Percentiles rank a stretch among this genome's conserved stretches.
Evolutionary conservation across 2,329 filamentous ascomycete species (phyloP).

Genomic region (Colletotrichum sidae): DNA sequence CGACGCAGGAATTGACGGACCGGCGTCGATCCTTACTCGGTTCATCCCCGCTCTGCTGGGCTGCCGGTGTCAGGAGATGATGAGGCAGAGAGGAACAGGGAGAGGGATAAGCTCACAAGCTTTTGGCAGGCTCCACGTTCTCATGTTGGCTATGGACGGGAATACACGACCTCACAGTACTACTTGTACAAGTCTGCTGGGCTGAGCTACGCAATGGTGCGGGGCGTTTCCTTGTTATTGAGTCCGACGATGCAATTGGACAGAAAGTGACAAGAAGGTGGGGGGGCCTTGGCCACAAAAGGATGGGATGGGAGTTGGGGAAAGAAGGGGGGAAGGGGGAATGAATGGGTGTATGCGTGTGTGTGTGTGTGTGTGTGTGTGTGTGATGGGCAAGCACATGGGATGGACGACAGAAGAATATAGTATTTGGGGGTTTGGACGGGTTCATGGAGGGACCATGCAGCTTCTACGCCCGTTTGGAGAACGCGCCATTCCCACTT

Average conservation of each 20-base stretch:
- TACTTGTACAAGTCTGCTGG: background rate
- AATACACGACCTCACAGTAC: background rate
- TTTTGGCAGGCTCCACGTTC: background rate
- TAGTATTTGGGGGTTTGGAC: background rate
- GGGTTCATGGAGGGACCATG: conserved; percentile 15
- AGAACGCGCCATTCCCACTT: conserved; percentile 16
- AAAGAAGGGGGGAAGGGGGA: conserved; percentile 6
- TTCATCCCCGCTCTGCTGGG: conserved; percentile 3
- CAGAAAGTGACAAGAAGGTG: too few species aligned
- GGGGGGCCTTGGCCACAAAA: too few species aligned
- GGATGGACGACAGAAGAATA: conserved; percentile 1
- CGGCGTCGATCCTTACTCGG: conserved; percentile 8
- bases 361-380: background rate
- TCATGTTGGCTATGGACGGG: background rate
- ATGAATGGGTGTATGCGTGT: background rate
- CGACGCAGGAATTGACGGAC: background rate
- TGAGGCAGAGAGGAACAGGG: background rate
- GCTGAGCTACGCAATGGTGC: conserved; percentile 22
- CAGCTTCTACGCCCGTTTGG: conserved; percentile 29
- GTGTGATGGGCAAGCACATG: background rate
- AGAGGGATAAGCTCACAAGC: conserved; percentile 20
- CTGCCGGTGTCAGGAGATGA: background rate
- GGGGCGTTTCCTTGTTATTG: conserved; percentile 3
- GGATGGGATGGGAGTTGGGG: too few species aligned
- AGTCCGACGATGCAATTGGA: background rate